Evolutionary conservation across 352 stramenopile genomes (phyloP).

Genomic region (Pilasporangium apinafurcum): DNA sequence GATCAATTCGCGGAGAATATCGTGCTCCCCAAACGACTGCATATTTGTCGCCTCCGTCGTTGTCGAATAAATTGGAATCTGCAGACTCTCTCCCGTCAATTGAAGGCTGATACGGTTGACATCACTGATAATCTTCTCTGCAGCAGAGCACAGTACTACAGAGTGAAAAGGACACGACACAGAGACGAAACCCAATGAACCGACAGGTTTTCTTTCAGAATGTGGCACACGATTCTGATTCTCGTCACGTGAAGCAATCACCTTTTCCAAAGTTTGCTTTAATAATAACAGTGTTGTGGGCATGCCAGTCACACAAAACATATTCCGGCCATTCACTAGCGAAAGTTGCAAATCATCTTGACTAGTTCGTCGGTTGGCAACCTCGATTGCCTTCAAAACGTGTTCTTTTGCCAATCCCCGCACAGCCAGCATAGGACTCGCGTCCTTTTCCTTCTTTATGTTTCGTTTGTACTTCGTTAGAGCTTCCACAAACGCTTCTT

Average conservation of each 20-base stretch:
- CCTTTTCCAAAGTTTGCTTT: slow-evolving; percentile 34
- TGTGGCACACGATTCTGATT: slow-evolving; percentile 74
- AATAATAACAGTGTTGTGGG: slow-evolving; percentile 47
- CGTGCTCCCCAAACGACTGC: slow-evolving; percentile 30
- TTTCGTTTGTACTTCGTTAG: slow-evolving; percentile 20
- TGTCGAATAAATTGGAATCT: slow-evolving; percentile 64
- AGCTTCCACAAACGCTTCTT: slow-evolving; percentile 46
- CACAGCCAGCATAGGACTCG: slow-evolving; percentile 72
- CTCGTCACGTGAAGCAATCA: slow-evolving; percentile 43
- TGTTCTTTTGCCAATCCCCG: slow-evolving; percentile 43
- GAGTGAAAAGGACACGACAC: slow-evolving; percentile 81
- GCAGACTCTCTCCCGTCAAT: slow-evolving; percentile 40
- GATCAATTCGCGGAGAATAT: slow-evolving; percentile 38
- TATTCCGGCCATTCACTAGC: slow-evolving; percentile 53
- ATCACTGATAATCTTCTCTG: slow-evolving; percentile 37
- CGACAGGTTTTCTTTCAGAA: slow-evolving; percentile 71
- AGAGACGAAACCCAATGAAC: slow-evolving; percentile 42
- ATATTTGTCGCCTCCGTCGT: slow-evolving; percentile 40
- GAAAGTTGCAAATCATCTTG: slow-evolving; percentile 57
- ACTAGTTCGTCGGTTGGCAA: slow-evolving; percentile 32
- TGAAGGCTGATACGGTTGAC: slow-evolving; percentile 32
- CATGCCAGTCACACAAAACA: slow-evolving; percentile 68
- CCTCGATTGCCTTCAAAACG: slow-evolving; percentile 47
- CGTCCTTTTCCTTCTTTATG: slow-evolving; percentile 15
- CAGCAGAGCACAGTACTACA: slow-evolving; percentile 29